These are phyloP conservation scores for Penicillium simplicissimum DNA, from an alignment of 495 filamentous ascomycete species.

Conservation along the genomic window DNA sequence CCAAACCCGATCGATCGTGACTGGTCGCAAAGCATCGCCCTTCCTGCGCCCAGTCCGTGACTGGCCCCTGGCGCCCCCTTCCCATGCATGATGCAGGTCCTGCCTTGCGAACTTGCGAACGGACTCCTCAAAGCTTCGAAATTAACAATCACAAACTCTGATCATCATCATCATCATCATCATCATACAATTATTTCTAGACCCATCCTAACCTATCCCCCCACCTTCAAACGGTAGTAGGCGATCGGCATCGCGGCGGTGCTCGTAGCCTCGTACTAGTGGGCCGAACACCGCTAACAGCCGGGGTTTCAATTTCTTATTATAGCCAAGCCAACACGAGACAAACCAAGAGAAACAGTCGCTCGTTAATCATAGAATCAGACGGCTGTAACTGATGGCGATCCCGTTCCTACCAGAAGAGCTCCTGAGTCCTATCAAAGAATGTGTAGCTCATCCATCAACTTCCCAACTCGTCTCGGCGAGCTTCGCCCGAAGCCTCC, in stretches of 20 bases:
- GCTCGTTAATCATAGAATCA: neutral
- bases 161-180: neutral
- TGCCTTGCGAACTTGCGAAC: neutral
- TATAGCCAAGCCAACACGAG: neutral
- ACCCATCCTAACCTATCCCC: neutral
- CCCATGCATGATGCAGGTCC: neutral
- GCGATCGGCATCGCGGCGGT: conserved; percentile 3
- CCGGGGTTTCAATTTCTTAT: neutral
- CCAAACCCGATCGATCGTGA: neutral
- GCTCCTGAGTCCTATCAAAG: no score
- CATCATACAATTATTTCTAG: neutral
- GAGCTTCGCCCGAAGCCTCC: neutral
- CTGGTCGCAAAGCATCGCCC: neutral
- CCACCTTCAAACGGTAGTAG: neutral
- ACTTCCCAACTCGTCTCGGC: neutral
- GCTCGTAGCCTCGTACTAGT: neutral
- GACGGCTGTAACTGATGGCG: neutral
- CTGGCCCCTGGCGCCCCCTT: neutral
- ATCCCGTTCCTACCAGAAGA: neutral
- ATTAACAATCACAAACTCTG: neutral
- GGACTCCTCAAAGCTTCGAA: neutral
- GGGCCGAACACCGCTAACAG: neutral
- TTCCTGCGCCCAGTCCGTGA: neutral
- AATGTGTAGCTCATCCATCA: no score
- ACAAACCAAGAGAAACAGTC: neutral